These are phyloP conservation scores for Phellinidium pouzarii DNA, from an alignment of 1,284 basidiomycete species.

Conservation along the genomic window DNA sequence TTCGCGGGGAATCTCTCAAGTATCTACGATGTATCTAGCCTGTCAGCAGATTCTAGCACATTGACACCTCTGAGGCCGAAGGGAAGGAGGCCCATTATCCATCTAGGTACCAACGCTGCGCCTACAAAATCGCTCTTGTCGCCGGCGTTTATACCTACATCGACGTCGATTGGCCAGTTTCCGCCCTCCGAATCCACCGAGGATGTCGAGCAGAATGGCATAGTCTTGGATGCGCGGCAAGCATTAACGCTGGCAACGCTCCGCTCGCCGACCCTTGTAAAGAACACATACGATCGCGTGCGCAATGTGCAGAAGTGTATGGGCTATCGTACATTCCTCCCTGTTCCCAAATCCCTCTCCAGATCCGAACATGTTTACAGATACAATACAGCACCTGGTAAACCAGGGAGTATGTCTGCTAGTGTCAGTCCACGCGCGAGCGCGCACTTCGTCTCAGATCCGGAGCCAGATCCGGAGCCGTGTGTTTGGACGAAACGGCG, in stretches of 20 bases:
- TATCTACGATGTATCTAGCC: slow-evolving; percentile 28
- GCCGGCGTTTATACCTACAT: slow-evolving; percentile 22
- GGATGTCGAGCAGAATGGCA: slow-evolving; percentile 27
- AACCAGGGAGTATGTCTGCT: not conserved
- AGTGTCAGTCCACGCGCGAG: slow-evolving; percentile 3
- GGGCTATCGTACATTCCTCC: slow-evolving; percentile 53
- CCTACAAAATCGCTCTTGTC: slow-evolving; percentile 32
- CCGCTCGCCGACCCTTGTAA: slow-evolving; percentile 41
- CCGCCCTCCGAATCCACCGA: slow-evolving; percentile 7
- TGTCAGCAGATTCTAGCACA: slow-evolving; percentile 23
- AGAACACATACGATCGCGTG: slow-evolving; percentile 50
- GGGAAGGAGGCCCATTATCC: slow-evolving; percentile 37
- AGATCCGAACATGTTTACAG: not conserved
- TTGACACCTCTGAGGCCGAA: slow-evolving; percentile 34
- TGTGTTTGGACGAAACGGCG: slow-evolving; percentile 12
- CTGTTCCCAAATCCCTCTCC: slow-evolving; percentile 27
- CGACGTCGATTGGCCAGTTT: slow-evolving; percentile 3
- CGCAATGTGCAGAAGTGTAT: slow-evolving; percentile 54
- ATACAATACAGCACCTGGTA: not conserved
- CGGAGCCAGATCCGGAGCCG: slow-evolving; percentile 10
- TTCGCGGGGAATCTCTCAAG: slow-evolving; percentile 14
- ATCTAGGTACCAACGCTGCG: slow-evolving; percentile 43
- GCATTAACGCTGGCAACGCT: slow-evolving; percentile 33
- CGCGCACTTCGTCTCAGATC: not conserved
- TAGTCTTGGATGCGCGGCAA: slow-evolving; percentile 24